A percentile compares a stretch with the other conserved stretches of the same genome.
phyloP scores from a whole-genome alignment of 164 flowering plant species.

The Kalanchoe fedtschenkoi region DNA sequence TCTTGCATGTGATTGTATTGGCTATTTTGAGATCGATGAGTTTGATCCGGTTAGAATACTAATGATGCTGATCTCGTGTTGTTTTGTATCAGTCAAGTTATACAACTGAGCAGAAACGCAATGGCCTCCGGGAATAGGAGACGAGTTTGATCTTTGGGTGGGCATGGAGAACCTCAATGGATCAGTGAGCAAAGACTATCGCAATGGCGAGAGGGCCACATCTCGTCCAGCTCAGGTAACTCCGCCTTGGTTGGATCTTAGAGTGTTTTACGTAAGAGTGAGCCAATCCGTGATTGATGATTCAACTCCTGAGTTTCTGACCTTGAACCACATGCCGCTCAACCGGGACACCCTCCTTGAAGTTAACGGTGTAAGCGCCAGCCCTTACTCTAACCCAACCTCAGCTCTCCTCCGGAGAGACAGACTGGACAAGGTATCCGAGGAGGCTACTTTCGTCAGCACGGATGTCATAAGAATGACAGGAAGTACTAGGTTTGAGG shows the following conservation, averaged over 20 bases:
- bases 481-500: slow-evolving; percentile 69
- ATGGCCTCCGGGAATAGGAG: not conserved
- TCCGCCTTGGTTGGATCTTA: slow-evolving; percentile 41
- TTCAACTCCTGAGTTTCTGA: slow-evolving; percentile 54
- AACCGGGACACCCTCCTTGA: slow-evolving; percentile 61
- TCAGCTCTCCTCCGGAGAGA: slow-evolving; percentile 55
- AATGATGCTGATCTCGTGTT: not conserved
- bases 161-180: not conserved
- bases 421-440: slow-evolving; percentile 61
- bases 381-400: slow-evolving; percentile 44
- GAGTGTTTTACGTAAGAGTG: slow-evolving; percentile 71
- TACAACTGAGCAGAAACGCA: not conserved
- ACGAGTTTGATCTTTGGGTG: not conserved
- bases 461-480: slow-evolving; percentile 62
- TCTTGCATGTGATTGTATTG: not conserved
- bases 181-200: not conserved
- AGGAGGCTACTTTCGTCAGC: slow-evolving; percentile 44
- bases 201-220: not conserved
- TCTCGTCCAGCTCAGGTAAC: slow-evolving; percentile 7
- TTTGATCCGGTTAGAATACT: not conserved
- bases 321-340: slow-evolving; percentile 60
- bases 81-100: not conserved
- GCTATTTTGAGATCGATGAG: not conserved
- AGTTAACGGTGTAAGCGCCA: slow-evolving; percentile 53
- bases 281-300: slow-evolving; percentile 53